These are phyloP conservation scores for Sporothrix humicola DNA, from an alignment of 2,329 filamentous ascomycete species.

Conservation along the genomic window DNA sequence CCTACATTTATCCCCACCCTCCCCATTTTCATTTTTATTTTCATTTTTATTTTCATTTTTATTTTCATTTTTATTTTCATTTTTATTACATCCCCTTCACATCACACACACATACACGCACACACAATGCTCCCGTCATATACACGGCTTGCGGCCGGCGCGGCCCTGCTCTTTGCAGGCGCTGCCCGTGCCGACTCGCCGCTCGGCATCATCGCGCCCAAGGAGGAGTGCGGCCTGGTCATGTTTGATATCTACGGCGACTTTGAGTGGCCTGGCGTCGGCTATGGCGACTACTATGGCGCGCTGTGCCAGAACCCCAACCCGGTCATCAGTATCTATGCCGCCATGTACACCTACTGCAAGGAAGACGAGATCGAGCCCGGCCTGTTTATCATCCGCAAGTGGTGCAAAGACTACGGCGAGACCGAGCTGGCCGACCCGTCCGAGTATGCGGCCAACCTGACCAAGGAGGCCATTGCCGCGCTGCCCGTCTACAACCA, in stretches of 20 bases:
- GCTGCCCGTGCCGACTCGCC: not conserved
- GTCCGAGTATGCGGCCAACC: constrained; percentile 31
- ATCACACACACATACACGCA: not conserved
- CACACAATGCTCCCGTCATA: constrained; percentile 24
- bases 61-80: not conserved
- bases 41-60: not conserved
- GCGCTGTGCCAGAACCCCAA: constrained; percentile 33
- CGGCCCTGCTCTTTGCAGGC: not conserved
- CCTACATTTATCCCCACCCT: not conserved
- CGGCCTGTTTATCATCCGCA: not conserved
- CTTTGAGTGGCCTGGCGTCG: constrained; percentile 21
- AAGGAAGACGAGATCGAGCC: not conserved
- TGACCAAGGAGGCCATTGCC: constrained; percentile 35
- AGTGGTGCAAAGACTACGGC: constrained; percentile 29
- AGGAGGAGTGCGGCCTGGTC: constrained; percentile 27
- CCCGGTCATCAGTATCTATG: constrained; percentile 33
- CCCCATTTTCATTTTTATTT: not conserved
- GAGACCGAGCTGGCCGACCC: not conserved
- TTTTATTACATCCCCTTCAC: not conserved
- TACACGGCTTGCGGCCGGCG: constrained; percentile 12
- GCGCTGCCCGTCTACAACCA: constrained; percentile 24
- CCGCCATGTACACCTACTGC: constrained; percentile 33
- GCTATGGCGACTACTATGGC: constrained; percentile 28
- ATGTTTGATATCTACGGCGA: constrained; percentile 22
- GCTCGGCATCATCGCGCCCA: not conserved